Evolutionary conservation across 768 basidiomycete species (phyloP), one percentile per base, ranked within the genome.

Genomic region (Auricularia cornea): DNA sequence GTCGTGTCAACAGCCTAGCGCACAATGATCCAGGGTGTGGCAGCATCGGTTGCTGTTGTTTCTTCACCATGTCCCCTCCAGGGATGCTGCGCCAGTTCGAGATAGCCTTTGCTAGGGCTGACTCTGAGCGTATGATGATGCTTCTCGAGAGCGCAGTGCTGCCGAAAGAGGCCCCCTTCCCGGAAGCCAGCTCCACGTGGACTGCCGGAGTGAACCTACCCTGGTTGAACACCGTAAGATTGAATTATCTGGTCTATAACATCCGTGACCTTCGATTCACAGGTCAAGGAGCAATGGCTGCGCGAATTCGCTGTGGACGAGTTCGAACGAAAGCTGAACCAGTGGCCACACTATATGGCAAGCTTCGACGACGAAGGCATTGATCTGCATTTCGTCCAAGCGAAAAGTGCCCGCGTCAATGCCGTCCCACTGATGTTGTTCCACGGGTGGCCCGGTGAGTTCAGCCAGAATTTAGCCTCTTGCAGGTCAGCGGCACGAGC

Each of bases 371-470:
- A 35, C 2, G 66, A 64, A 33, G 54, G 40, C 23, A n/a, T 66
- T 16, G 63, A 64, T 32, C 32, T 66, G 38, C 66, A 66, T 59
- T 66, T 64, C 48, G 44, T 66, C 23, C 66, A 66, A 33, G 63
- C 61, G 2, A 56, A 52, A 12, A 66, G 63, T 44, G n/a, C 30
- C 4, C 51, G 57, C 51, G 26, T 44, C 20, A 48, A 64, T 59
- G 66, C 66, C 18, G 57, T 64, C 48, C 66, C 66, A 14, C 44
- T 66, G 26, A 29, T 66, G 20, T 44, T 66, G 29, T 40, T 66
- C 6, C 66, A 66, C 38, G 66, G 66, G 14, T 66, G 66, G 66
- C 66, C 66, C 14, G 66, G 66, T 66, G 59, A 18, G 60, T 32
- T 14, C 35, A n/a, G n/a, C n/a, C n/a, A n/a, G n/a, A n/a, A n/a